Conservation (phyloP, 768 basidiomycete species). For the Glaciozyma martinii region DNA sequence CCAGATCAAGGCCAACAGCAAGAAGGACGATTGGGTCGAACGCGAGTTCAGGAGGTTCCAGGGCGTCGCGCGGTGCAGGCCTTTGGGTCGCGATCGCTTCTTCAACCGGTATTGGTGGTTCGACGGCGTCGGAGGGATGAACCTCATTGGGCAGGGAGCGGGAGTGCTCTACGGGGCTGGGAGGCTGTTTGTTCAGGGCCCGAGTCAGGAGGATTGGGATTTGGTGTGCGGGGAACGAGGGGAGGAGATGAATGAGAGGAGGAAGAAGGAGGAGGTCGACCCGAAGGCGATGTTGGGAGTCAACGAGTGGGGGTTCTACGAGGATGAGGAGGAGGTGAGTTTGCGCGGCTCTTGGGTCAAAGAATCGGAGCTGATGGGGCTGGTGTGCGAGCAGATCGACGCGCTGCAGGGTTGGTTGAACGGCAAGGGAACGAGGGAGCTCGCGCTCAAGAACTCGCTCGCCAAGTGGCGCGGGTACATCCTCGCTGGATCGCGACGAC, state of each 20-base stretch:
- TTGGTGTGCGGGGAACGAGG: slow-evolving; percentile 45
- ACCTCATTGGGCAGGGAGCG: slow-evolving; percentile 50
- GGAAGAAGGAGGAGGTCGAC: slow-evolving; percentile 58
- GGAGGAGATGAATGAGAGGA: slow-evolving; percentile 50
- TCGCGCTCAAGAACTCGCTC: slow-evolving; percentile 64
- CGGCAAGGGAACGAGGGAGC: slow-evolving; percentile 79
- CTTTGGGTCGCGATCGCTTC: slow-evolving; percentile 84
- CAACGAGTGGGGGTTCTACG: slow-evolving; percentile 86
- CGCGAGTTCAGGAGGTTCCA: slow-evolving; percentile 86
- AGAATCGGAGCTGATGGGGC: not conserved
- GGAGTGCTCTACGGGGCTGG: slow-evolving; percentile 78
- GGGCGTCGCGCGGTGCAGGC: slow-evolving; percentile 74
- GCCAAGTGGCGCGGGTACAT: slow-evolving; percentile 79
- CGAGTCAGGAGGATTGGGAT: slow-evolving; percentile 69
- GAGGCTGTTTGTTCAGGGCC: slow-evolving; percentile 84
- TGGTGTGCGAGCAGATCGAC: slow-evolving; percentile 53
- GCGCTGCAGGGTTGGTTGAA: slow-evolving; percentile 83
- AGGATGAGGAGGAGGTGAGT: slow-evolving; percentile 74
- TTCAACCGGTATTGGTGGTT: slow-evolving; percentile 98
- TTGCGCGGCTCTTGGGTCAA: no score
- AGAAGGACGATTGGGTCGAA: slow-evolving; percentile 77
- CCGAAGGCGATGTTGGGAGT: slow-evolving; percentile 59
- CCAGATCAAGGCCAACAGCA: slow-evolving; percentile 49
- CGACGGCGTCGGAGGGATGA: slow-evolving; percentile 77
- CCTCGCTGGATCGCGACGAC: slow-evolving; percentile 62